Evolutionary conservation across 1,284 basidiomycete genomes (phyloP).

Genomic region (Microbotryum saponariae): DNA sequence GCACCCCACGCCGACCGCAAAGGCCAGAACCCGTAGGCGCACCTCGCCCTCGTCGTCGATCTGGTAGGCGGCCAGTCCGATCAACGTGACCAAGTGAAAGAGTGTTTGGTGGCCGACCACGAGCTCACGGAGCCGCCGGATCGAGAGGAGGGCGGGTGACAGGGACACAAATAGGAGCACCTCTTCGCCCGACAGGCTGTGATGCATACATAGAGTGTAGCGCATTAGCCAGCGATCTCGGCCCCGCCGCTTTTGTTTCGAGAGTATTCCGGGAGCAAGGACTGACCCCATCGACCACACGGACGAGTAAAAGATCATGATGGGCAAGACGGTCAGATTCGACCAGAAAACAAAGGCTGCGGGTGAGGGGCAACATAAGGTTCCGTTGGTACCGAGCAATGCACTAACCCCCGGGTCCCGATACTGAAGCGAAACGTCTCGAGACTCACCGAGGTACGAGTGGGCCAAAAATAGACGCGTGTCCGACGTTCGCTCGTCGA

Average conservation of each 20-base stretch:
- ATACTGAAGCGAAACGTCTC: too few species aligned
- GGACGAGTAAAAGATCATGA: conserved; percentile 84
- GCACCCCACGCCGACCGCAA: conserved; percentile 32
- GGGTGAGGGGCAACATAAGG: background rate
- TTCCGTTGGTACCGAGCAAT: background rate
- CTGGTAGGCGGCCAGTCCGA: conserved; percentile 57
- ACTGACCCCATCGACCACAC: conserved; percentile 69
- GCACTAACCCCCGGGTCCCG: too few species aligned
- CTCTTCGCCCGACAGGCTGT: conserved; percentile 29
- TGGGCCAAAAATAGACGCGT: conserved; percentile 46
- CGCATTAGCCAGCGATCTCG: too few species aligned
- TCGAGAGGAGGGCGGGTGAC: conserved; percentile 55
- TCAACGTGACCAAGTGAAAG: conserved; percentile 50
- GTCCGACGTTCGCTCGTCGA: conserved; percentile 13
- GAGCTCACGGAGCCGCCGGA: background rate
- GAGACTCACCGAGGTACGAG: conserved; percentile 51
- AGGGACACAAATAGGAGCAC: conserved; percentile 44
- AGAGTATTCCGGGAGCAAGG: background rate
- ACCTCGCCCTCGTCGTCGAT: conserved; percentile 11
- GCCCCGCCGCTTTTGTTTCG: background rate
- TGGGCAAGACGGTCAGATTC: conserved; percentile 69
- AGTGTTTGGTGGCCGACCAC: conserved; percentile 48
- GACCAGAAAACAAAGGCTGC: conserved; percentile 82
- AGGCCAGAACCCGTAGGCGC: conserved; percentile 12
- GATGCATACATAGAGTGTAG: background rate